Evolutionary conservation across 2,329 filamentous ascomycete species (phyloP), one percentile per base, ranked within the genome.

Genomic region (Arthrobotrys sinensis): DNA sequence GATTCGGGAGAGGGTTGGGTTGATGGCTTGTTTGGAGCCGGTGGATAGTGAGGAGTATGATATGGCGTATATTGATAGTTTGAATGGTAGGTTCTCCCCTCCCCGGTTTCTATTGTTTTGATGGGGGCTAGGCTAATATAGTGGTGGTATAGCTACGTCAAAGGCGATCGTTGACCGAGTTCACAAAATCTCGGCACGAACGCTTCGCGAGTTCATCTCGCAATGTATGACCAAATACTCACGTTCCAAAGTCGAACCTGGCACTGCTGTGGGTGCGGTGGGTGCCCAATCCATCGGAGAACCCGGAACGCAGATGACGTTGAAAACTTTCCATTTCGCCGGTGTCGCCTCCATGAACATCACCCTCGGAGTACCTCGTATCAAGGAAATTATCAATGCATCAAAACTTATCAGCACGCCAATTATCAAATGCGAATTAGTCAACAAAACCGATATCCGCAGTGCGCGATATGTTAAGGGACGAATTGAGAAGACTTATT

Each of bases 361-460:
- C 83, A 99, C 96, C 0, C 93, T 97, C 83, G 96, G 96, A 92
- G 96, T 99, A 5, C 96, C 96, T 0, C 95, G 96, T 91, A 99
- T 99, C 87, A 99, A 99, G 86, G 96, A 99, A 87, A 99, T 99
- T 81, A 99, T 99, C 90, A 99, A 99, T 85, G 96, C 96, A 4
- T 97, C 94, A 7, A 97, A 94, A 84, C 87, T 88, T 62, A 99
- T 99, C 85, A 96, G 92, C 84, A 99, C 96, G 0, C 96, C 96
- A 0, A 92, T 99, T 83, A 97, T 99, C 81, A 90, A 89, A 4
- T 98, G 96, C 82, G 91, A 93, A 3, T 87, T 98, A 4, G 88
- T 93, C 80, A 96, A 94, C 83, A 90, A 91, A 77, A 86, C 88
- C 69, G 89, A 91, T 80, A 90, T 96, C 68, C 89, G 91, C 80